These are phyloP conservation scores for Cephaloascus albidus DNA, from an alignment of 805 yeast species.

Conservation along the genomic window DNA sequence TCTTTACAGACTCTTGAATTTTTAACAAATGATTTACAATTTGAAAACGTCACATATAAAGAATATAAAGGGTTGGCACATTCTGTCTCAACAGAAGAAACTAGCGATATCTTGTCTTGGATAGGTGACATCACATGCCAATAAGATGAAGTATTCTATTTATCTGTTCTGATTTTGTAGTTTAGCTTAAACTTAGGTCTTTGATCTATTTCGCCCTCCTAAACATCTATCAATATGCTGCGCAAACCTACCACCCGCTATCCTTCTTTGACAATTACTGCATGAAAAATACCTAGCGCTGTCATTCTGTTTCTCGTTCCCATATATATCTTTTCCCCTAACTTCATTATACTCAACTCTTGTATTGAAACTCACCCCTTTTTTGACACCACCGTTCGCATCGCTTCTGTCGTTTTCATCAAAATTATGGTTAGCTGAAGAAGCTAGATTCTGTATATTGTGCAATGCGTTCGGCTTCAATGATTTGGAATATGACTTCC, in stretches of 20 bases:
- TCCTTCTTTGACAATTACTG: slow-evolving; percentile 72
- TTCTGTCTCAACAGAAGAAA: slow-evolving; percentile 4
- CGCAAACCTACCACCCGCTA: slow-evolving; percentile 89
- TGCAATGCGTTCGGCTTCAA: neutral
- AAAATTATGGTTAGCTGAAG: neutral
- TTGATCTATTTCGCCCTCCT: slow-evolving; percentile 46
- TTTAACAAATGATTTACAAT: slow-evolving; percentile 1
- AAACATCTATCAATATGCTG: slow-evolving; percentile 87
- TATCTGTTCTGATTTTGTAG: too few species aligned
- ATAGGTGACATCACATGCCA: slow-evolving; percentile 3
- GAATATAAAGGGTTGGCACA: slow-evolving; percentile 3
- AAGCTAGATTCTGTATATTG: neutral
- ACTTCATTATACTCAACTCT: slow-evolving; percentile 8
- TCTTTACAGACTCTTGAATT: slow-evolving; percentile 2
- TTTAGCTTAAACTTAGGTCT: neutral
- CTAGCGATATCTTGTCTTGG: slow-evolving; percentile 4
- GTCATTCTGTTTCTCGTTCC: slow-evolving; percentile 44
- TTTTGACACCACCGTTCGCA: neutral
- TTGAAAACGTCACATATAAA: neutral
- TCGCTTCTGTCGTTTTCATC: neutral
- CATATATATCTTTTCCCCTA: slow-evolving; percentile 31
- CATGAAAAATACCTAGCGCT: slow-evolving; percentile 62
- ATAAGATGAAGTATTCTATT: too few species aligned
- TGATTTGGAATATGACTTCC: slow-evolving; percentile 12
- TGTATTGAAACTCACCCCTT: slow-evolving; percentile 3